phyloP scores from a whole-genome alignment of 2,329 filamentous ascomycete genomes.

The Dothistroma pini region DNA sequence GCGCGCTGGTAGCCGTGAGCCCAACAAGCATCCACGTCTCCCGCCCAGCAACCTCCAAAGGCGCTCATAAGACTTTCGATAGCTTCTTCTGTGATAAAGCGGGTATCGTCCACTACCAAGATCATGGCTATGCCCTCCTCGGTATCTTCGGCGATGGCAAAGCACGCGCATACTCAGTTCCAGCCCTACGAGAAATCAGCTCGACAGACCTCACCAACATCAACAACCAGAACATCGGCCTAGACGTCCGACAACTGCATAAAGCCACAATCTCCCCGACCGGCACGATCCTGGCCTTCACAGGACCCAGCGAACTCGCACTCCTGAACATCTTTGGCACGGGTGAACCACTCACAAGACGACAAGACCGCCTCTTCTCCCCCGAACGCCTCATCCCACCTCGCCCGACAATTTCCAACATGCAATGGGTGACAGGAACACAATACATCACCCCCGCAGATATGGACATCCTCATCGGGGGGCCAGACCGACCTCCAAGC shows the following conservation, averaged over 20 bases:
- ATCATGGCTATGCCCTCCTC: constrained; percentile 71
- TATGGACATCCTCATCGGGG: constrained; percentile 85
- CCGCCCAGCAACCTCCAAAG: constrained; percentile 77
- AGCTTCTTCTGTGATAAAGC: constrained; percentile 78
- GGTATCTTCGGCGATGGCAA: constrained; percentile 80
- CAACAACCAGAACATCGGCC: constrained; percentile 28
- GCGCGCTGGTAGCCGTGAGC: constrained; percentile 75
- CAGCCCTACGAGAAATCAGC: constrained; percentile 79
- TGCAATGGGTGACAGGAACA: constrained; percentile 96
- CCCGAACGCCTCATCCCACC: constrained; percentile 68
- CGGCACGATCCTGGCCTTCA: constrained; percentile 84
- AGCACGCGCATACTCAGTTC: constrained; percentile 79
- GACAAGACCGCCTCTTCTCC: constrained; percentile 74
- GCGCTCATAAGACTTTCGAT: constrained; percentile 88
- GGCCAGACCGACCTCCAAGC: constrained; percentile 79
- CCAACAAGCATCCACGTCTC: constrained; percentile 76
- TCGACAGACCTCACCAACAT: constrained; percentile 60
- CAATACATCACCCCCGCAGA: constrained; percentile 85
- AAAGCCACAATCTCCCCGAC: constrained; percentile 69
- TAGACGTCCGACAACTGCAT: constrained; percentile 70
- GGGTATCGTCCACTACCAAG: constrained; percentile 67
- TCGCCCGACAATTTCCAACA: constrained; percentile 86
- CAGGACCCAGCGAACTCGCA: constrained; percentile 78
- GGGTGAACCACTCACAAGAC: constrained; percentile 55
- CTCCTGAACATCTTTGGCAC: constrained; percentile 82